These are phyloP conservation scores for Volvox reticuliferus DNA, from an alignment of 139 green algal species.

Conservation along the genomic window DNA sequence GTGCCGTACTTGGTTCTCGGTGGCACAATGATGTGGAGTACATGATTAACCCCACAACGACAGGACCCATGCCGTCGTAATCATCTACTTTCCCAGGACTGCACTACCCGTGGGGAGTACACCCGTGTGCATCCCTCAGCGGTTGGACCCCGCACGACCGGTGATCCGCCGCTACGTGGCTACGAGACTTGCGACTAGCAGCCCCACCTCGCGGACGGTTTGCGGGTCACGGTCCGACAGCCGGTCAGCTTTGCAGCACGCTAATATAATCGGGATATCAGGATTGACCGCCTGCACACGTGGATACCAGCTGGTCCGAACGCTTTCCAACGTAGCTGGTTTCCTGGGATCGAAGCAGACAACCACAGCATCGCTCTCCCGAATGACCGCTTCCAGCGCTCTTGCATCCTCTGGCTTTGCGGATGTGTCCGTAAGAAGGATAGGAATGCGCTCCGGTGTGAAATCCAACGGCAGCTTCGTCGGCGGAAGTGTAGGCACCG, in stretches of 20 bases:
- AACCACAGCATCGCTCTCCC: slow-evolving; percentile 82
- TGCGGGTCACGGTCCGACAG: slow-evolving; percentile 26
- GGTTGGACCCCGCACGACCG: no score
- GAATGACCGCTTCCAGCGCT: slow-evolving; percentile 65
- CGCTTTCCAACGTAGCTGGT: slow-evolving; percentile 66
- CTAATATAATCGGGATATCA: slow-evolving; percentile 76
- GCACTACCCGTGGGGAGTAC: no score
- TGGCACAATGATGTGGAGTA: no score
- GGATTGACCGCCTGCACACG: slow-evolving; percentile 70
- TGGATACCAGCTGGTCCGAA: slow-evolving; percentile 76
- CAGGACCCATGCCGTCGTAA: no score
- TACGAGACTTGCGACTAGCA: no score
- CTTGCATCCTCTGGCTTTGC: slow-evolving; percentile 79
- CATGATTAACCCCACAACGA: no score
- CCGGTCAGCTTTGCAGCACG: slow-evolving; percentile 81
- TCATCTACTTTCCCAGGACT: no score
- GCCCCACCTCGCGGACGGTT: slow-evolving; percentile 22
- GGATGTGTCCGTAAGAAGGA: slow-evolving; percentile 87
- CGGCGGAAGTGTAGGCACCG: slow-evolving; percentile 81
- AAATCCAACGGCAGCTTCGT: slow-evolving; percentile 78
- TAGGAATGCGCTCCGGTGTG: slow-evolving; percentile 77
- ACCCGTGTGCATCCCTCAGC: no score
- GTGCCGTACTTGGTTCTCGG: no score
- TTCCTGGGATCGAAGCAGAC: slow-evolving; percentile 75
- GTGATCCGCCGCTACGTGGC: no score